phyloP scores from a whole-genome alignment of 2,329 filamentous ascomycete genomes.

The Emergomyces pasteurianus region DNA sequence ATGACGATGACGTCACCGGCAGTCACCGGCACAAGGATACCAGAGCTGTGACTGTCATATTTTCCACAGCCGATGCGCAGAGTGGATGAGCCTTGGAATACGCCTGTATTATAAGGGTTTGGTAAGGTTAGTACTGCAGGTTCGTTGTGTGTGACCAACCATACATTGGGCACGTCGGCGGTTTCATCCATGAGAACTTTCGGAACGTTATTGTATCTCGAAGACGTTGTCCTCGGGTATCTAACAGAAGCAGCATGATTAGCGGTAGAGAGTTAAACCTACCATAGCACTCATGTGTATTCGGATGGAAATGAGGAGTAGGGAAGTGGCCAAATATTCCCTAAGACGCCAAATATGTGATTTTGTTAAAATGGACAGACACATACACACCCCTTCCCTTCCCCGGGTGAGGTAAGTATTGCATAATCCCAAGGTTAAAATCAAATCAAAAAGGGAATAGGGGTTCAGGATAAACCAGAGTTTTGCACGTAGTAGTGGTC shows the following conservation, averaged over 20 bases:
- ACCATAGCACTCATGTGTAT: conserved; percentile 30
- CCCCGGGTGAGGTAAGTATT: background rate
- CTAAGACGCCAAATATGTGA: background rate
- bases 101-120: conserved; percentile 4
- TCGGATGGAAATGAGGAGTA: conserved; percentile 23
- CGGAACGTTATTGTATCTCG: too few relatives aligned
- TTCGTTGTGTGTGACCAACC: background rate
- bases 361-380: background rate
- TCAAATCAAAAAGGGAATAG: too few relatives aligned
- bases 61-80: conserved; percentile 21
- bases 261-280: background rate
- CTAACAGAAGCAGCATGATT: background rate
- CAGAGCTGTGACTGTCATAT: conserved; percentile 12
- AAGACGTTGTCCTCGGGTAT: background rate
- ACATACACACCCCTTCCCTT: background rate
- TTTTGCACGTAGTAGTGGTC: background rate
- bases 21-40: conserved; percentile 13
- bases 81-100: conserved; percentile 18
- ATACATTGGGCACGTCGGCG: background rate
- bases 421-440: too few relatives aligned
- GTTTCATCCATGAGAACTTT: too few relatives aligned
- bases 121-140: background rate
- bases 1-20: conserved; percentile 26
- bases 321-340: conserved; percentile 19
- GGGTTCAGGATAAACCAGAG: background rate